Percentiles rank a stretch among this genome's conserved stretches.
Conservation (phyloP, 495 filamentous ascomycete species). For the Annulohypoxylon moriforme region DNA sequence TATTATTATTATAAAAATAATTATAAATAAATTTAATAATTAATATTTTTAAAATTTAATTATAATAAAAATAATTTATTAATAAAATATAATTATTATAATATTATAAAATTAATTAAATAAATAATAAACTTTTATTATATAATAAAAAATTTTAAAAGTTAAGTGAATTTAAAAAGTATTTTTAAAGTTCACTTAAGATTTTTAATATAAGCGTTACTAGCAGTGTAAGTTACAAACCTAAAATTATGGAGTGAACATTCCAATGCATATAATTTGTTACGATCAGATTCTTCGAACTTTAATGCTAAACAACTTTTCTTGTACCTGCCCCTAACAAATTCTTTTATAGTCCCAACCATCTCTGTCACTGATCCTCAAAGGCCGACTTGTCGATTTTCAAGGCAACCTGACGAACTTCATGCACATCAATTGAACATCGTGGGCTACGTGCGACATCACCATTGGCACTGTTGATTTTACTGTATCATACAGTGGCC, state of each 20-base stretch:
- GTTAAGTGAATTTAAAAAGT: background rate
- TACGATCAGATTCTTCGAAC: background rate
- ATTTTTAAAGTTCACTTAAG: background rate
- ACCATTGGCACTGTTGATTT: background rate
- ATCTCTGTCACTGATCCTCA: background rate
- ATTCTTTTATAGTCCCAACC: background rate
- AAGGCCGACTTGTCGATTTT: background rate
- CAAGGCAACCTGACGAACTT: background rate
- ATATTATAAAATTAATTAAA: background rate
- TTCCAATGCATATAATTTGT: background rate
- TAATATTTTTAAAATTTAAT: background rate
- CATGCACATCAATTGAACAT: background rate
- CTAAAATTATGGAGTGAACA: background rate
- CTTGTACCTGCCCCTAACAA: background rate
- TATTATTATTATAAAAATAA: background rate
- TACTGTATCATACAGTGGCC: background rate
- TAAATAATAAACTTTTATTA: background rate
- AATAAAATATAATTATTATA: background rate
- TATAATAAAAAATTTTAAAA: background rate
- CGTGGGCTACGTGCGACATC: slow-evolving; percentile 7
- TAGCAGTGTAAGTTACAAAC: background rate
- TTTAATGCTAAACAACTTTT: background rate
- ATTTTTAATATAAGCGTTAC: background rate
- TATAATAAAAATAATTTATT: background rate
- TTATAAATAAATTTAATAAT: background rate